phyloP scores from a whole-genome alignment of 768 basidiomycete genomes.

The Rhodosporidiobolus odoratus region DNA sequence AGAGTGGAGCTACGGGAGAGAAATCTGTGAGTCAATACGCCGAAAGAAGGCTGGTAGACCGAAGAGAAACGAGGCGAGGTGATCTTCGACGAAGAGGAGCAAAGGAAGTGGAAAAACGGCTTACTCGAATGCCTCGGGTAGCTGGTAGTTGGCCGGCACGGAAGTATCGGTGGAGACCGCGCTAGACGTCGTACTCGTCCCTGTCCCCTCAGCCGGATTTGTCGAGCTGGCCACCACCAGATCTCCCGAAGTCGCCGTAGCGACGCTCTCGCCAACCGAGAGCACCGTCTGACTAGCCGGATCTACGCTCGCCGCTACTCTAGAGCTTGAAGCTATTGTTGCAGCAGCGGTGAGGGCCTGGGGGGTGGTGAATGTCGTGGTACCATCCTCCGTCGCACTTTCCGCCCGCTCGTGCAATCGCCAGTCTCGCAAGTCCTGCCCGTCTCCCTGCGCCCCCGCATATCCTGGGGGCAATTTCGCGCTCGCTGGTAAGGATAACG shows the following conservation, averaged over 20 bases:
- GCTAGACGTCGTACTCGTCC: not conserved
- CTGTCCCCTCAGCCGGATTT: not conserved
- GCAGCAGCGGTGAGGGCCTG: not conserved
- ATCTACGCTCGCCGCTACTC: not conserved
- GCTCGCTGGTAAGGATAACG: no score
- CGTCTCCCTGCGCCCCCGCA: no score
- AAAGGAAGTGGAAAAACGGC: not conserved
- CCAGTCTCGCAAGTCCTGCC: no score
- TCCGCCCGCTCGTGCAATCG: no score
- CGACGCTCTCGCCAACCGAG: not conserved
- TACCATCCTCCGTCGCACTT: no score
- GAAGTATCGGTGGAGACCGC: constrained; percentile 8
- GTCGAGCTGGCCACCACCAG: not conserved
- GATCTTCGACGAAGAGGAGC: not conserved
- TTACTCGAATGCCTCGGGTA: constrained; percentile 27
- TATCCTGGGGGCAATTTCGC: no score
- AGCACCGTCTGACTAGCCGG: not conserved
- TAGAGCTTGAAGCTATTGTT: not conserved
- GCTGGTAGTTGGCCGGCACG: constrained; percentile 5
- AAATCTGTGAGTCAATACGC: not conserved
- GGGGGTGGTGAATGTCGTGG: no score
- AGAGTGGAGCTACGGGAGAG: constrained; percentile 60
- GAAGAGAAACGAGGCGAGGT: no score
- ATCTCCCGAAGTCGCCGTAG: not conserved
- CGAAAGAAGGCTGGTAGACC: not conserved